Conservation (phyloP, 2,329 filamentous ascomycete genomes). For the Ceratocystis colombiana region DNA sequence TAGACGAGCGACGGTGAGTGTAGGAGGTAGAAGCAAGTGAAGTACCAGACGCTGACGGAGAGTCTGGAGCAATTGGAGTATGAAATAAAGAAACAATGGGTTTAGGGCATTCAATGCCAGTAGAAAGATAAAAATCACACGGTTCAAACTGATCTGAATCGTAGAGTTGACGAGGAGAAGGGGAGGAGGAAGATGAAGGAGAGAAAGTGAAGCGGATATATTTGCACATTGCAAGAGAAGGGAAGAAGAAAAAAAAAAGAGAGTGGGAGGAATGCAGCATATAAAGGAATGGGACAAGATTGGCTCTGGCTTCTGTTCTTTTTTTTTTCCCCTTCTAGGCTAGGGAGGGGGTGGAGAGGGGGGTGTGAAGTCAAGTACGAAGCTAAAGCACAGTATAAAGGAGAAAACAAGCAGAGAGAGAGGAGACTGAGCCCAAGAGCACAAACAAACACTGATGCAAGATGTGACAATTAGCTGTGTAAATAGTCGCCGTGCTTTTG, state of each 20-base stretch:
- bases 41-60: not conserved
- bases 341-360: not conserved
- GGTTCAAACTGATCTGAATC: not conserved
- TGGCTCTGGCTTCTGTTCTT: not conserved
- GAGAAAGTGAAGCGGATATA: constrained; percentile 9
- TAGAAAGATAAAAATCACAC: not conserved
- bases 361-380: not conserved
- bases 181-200: constrained; percentile 3
- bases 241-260: constrained; percentile 13
- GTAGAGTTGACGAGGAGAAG: not conserved
- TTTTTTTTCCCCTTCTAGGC: not conserved
- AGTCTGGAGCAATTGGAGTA: not conserved
- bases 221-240: constrained; percentile 13
- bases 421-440: not conserved
- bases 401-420: not conserved
- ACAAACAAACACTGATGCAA: too few relatives aligned
- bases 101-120: constrained; percentile 5
- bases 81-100: not conserved
- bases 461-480: too few relatives aligned
- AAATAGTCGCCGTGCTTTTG: too few relatives aligned
- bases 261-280: not conserved
- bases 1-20: not conserved
- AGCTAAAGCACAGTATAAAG: not conserved
- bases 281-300: constrained; percentile 12
- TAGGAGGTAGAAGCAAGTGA: not conserved